These are phyloP conservation scores for Bipolaris victoriae DNA, from an alignment of 2,329 filamentous ascomycete species.

Conservation along the genomic window DNA sequence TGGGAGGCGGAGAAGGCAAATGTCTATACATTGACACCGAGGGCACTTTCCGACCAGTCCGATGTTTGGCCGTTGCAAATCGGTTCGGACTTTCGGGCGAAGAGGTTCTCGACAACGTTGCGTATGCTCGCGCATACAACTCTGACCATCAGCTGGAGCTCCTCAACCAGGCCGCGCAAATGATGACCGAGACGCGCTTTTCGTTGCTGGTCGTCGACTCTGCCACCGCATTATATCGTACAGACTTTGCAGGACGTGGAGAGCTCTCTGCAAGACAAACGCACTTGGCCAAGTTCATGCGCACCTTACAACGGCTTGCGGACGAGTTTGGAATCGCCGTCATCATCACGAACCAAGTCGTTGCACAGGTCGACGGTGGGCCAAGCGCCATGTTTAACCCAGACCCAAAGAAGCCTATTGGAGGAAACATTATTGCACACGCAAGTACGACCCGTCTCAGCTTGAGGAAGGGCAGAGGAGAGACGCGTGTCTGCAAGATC, in stretches of 20 bases:
- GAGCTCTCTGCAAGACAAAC: constrained; percentile 94
- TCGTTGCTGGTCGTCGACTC: constrained; percentile 95
- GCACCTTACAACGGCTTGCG: constrained; percentile 76
- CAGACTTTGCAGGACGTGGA: constrained; percentile 94
- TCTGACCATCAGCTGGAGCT: constrained; percentile 97
- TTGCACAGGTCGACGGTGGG: constrained; percentile 96
- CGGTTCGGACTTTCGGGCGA: constrained; percentile 94
- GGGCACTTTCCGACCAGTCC: constrained; percentile 90
- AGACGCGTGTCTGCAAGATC: constrained; percentile 98
- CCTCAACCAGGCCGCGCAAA: constrained; percentile 90
- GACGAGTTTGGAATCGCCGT: constrained; percentile 94
- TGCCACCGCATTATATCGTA: constrained; percentile 92
- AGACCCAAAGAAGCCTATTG: constrained; percentile 98
- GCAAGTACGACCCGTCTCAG: constrained; percentile 94
- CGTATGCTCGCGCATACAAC: constrained; percentile 97
- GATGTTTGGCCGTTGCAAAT: constrained; percentile 88
- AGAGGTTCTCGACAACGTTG: constrained; percentile 97
- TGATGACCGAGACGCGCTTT: constrained; percentile 99
- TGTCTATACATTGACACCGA: constrained; percentile 99
- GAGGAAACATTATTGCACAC: constrained; percentile 98
- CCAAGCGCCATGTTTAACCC: constrained; percentile 99
- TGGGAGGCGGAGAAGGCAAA: constrained; percentile 98
- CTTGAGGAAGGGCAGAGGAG: constrained; percentile 91
- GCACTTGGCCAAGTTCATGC: constrained; percentile 87
- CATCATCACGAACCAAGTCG: constrained; percentile 98